phyloP scores from a whole-genome alignment of 2,329 filamentous ascomycete species.

The Massarina eburnea region DNA sequence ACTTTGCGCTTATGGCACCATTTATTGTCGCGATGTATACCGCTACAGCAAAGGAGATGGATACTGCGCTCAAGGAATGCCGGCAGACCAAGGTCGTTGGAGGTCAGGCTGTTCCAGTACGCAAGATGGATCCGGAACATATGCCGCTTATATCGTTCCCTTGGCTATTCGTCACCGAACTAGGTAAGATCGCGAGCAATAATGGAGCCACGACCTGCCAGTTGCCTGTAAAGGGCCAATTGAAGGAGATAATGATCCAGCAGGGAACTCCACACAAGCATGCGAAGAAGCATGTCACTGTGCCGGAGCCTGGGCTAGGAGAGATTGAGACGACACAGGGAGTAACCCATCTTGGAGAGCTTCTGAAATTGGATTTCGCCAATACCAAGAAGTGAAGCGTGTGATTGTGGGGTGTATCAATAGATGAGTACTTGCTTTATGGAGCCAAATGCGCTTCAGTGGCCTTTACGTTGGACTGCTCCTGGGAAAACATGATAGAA shows the following conservation, averaged over 20 bases:
- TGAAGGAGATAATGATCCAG: background rate
- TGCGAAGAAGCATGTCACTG: conserved; percentile 15
- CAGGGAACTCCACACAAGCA: conserved; percentile 7
- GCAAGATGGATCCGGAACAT: conserved; percentile 50
- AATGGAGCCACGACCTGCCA: background rate
- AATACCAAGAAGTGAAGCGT: background rate
- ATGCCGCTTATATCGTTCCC: conserved; percentile 92
- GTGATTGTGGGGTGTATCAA: background rate
- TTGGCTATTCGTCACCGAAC: conserved; percentile 78
- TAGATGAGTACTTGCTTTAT: background rate
- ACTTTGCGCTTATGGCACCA: conserved; percentile 57
- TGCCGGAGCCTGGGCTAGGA: conserved; percentile 8
- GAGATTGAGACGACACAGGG: conserved; percentile 36
- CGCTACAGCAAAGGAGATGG: conserved; percentile 72
- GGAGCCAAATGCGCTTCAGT: too few relatives aligned
- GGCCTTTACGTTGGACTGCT: too few relatives aligned
- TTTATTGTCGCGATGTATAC: conserved; percentile 88
- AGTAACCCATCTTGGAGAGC: conserved; percentile 37
- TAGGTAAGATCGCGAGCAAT: conserved; percentile 53
- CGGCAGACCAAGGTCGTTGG: conserved; percentile 43
- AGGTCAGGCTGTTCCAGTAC: conserved; percentile 39
- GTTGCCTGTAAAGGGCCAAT: background rate
- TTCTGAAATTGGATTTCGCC: conserved; percentile 34
- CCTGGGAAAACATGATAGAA: too few relatives aligned
- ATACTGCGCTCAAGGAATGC: conserved; percentile 58